Evolutionary conservation across 179 eudicot genomes (phyloP).

Genomic region (Beta lomatogona): DNA sequence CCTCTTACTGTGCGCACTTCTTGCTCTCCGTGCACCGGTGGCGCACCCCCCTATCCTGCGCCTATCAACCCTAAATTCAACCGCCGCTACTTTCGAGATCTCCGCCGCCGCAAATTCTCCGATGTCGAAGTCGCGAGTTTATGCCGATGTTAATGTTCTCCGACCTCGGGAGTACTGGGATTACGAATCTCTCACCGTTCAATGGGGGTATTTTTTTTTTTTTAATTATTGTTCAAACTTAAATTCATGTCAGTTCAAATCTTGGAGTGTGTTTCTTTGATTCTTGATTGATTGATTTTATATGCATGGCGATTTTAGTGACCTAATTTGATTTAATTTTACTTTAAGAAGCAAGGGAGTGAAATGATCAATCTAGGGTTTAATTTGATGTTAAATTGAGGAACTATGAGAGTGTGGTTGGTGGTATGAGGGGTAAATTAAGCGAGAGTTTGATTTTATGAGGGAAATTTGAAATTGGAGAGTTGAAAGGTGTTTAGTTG

Average conservation of each 20-base stretch:
- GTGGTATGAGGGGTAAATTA: too few relatives aligned
- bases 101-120: slow-evolving; percentile 10
- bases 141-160: slow-evolving; percentile 43
- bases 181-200: slow-evolving; percentile 50
- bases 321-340: background rate
- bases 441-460: background rate
- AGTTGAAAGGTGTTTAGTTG: background rate
- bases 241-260: background rate
- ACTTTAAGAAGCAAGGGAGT: background rate
- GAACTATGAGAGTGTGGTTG: background rate
- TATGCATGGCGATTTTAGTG: background rate
- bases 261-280: background rate
- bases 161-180: slow-evolving; percentile 53
- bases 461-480: background rate
- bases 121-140: slow-evolving; percentile 51
- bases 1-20: slow-evolving; percentile 39
- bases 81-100: slow-evolving; percentile 19
- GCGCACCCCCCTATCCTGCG: slow-evolving; percentile 35
- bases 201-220: slow-evolving; percentile 44
- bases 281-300: background rate
- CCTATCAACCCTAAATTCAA: slow-evolving; percentile 19
- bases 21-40: slow-evolving; percentile 44
- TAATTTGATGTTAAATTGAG: too few relatives aligned
- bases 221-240: background rate
- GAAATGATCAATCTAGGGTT: background rate